These are phyloP conservation scores for Sindora glabra DNA, from an alignment of 306 rosid species.

Conservation along the genomic window DNA sequence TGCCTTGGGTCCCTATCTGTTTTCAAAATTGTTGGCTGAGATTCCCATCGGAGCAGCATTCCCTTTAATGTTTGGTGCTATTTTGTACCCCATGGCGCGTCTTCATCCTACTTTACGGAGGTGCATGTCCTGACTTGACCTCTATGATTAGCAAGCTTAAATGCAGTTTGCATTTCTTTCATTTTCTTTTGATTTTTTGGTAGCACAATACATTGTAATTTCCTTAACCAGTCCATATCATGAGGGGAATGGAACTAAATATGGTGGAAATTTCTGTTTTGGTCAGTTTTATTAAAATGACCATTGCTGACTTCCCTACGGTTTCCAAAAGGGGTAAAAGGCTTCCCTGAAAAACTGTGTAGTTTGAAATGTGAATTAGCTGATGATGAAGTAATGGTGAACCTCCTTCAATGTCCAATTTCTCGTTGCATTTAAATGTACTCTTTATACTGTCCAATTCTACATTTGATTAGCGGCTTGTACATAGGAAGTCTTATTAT, in stretches of 20 bases:
- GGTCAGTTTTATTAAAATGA: not conserved
- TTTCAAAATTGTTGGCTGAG: conserved; percentile 90
- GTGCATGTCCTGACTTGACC: conserved; percentile 26
- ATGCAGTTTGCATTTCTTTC: not conserved
- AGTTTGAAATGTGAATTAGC: not conserved
- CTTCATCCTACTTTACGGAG: conserved; percentile 81
- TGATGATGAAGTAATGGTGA: not conserved
- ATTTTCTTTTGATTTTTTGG: conserved; percentile 5
- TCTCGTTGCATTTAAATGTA: not conserved
- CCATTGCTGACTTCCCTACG: not conserved
- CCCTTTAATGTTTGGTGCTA: conserved; percentile 80
- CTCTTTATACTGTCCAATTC: not conserved
- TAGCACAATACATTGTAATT: conserved; percentile 1
- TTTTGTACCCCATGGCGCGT: conserved; percentile 93
- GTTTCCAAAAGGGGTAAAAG: not conserved
- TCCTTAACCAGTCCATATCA: not conserved
- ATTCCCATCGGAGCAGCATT: conserved; percentile 88
- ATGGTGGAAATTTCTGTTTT: not conserved
- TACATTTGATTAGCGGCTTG: not conserved
- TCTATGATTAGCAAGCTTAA: not conserved
- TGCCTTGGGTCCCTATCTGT: conserved; percentile 80
- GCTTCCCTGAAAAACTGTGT: not conserved
- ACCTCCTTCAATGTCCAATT: not conserved
- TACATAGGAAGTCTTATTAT: not conserved
- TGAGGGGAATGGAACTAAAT: not conserved